phyloP scores from a whole-genome alignment of 495 filamentous ascomycete genomes.

The Trichocladium uniseriatum region DNA sequence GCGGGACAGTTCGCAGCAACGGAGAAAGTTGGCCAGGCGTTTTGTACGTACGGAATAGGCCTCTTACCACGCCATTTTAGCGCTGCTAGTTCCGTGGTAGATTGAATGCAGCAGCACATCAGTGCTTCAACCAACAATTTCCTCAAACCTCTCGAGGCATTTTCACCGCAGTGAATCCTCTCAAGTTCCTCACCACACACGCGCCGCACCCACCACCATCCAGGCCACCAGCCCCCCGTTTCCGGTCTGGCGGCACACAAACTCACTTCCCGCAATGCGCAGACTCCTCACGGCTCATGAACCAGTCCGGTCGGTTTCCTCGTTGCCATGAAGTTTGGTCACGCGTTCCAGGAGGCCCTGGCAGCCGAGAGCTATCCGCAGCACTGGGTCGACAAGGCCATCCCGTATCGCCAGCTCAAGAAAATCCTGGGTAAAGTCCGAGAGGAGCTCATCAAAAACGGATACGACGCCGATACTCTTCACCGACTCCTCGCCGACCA shows the following conservation, averaged over 20 bases:
- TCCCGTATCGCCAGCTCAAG: conserved; percentile 65
- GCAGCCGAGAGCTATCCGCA: conserved; percentile 48
- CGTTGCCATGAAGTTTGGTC: conserved; percentile 63
- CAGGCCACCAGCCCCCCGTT: not conserved
- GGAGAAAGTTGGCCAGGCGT: too few species aligned
- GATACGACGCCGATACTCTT: conserved; percentile 53
- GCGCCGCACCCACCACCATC: not conserved
- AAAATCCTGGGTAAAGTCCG: conserved; percentile 63
- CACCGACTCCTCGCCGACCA: conserved; percentile 37
- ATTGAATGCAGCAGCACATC: not conserved
- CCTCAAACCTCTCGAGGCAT: not conserved
- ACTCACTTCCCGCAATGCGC: conserved; percentile 22
- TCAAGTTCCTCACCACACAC: too few species aligned
- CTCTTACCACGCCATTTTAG: too few species aligned
- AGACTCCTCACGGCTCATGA: conserved; percentile 10
- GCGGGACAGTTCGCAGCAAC: too few species aligned
- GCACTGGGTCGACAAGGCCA: conserved; percentile 59
- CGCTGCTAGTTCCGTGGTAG: not conserved
- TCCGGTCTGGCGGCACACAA: not conserved
- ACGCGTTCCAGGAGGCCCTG: conserved; percentile 52
- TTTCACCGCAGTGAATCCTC: not conserved
- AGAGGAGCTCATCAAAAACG: conserved; percentile 49
- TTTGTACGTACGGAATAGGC: too few species aligned
- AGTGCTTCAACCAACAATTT: not conserved
- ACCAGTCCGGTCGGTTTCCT: conserved; percentile 11